Base-by-base conservation (phyloP, 768 basidiomycete genomes). In the Ramaria rubella region DNA sequence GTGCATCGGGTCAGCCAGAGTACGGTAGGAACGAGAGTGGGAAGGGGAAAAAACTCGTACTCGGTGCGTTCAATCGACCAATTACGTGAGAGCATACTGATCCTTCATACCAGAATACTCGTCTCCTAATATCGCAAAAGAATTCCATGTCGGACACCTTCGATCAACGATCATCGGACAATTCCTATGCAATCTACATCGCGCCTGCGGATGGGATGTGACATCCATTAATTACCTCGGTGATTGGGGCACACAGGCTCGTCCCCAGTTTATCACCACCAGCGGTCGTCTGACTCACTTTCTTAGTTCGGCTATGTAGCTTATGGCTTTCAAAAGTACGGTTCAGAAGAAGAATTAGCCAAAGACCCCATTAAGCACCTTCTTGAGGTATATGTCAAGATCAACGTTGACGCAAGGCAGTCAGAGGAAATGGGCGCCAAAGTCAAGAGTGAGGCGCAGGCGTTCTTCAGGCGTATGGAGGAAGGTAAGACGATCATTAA, bases 91-190 rank as follows among this genome's bases (percentile, higher is more conserved):
- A 24, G 2, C 42, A 45, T 34, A 17, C 23, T 61, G 44, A 27
- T 33, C 19, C 17, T 30, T 12, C 23, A 11, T 46, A 11, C n/a
- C 36, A 64, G 95, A 98, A 70, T 98, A 90, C 71, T 96, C 93
- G 1, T 91, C 90, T 2, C 94, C 94, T 15, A 98, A 99, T 67
- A 97, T 98, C 63, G 95, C 95, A 19, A 99, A 99, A 69, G 87
- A 87, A 4, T 98, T 98, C 82, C 95, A 99, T 63, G 94, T 96
- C 52, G 96, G 95, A 14, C 95, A 98, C 71, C 73, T 98, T 58
- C 81, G 95, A 36, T 94, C 91, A 53, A 99, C 95, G n/a, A 99
- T 99, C 69, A 95, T 98, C 66, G 95, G 95, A n/a, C 87, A 90
- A 0, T 96, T 96, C 75, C 71, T 97, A 58, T 76, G 81, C 9